These are phyloP conservation scores for Uronychia setigera DNA, from an alignment of 73 alveolate genomes.

Conservation along the genomic window DNA sequence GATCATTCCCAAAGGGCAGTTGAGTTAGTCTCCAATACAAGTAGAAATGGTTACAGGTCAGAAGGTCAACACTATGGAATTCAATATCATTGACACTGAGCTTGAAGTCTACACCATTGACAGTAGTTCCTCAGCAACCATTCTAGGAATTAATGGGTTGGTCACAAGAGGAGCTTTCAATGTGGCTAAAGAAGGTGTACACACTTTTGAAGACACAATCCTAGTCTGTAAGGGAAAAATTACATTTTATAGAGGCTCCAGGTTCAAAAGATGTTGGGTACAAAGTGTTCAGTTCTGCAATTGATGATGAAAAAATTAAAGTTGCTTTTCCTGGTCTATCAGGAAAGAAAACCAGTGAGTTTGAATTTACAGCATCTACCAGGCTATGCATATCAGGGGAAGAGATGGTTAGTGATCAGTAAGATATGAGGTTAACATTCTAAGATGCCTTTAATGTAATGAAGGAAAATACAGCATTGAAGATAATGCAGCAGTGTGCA, in stretches of 20 bases:
- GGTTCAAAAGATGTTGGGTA: neutral
- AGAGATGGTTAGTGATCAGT: neutral
- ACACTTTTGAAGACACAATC: conserved; percentile 6
- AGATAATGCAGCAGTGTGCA: neutral
- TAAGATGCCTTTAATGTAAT: neutral
- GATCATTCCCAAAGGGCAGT: neutral
- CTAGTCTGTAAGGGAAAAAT: too few relatives aligned
- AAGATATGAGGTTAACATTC: too few relatives aligned
- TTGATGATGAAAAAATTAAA: neutral
- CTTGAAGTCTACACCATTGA: too few relatives aligned
- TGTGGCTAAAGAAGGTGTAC: conserved; percentile 1
- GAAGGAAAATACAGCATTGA: neutral
- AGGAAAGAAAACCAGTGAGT: neutral
- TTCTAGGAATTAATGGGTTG: neutral
- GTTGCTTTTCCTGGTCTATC: neutral
- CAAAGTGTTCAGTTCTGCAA: neutral
- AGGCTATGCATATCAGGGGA: neutral
- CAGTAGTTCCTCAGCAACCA: neutral
- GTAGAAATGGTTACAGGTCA: neutral
- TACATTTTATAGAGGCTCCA: neutral
- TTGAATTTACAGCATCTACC: neutral
- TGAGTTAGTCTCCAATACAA: too few relatives aligned
- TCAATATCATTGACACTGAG: too few relatives aligned
- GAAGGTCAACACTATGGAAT: too few relatives aligned
- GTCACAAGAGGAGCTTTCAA: neutral